A percentile compares a stretch with the other conserved stretches of the same genome.
phyloP scores from a whole-genome alignment of 441 rosid genomes.

The Viola pubescens region DNA sequence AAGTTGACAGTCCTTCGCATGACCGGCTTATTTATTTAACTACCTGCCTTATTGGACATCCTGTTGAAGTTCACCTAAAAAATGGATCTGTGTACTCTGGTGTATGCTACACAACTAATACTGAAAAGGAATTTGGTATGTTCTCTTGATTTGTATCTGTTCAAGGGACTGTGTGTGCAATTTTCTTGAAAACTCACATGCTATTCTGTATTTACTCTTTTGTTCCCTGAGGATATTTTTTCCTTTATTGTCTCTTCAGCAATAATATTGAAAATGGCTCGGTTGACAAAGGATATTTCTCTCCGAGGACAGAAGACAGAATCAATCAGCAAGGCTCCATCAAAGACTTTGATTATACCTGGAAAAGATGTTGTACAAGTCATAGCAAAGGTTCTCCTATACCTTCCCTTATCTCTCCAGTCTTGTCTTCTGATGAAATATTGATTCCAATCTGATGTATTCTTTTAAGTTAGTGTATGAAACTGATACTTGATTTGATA shows the following conservation, averaged over 20 bases:
- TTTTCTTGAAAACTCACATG: background rate
- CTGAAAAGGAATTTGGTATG: conserved; percentile 79
- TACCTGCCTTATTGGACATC: conserved; percentile 66
- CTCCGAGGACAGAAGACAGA: conserved; percentile 54
- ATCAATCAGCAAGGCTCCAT: conserved; percentile 61
- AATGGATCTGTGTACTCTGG: conserved; percentile 80
- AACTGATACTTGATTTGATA: background rate
- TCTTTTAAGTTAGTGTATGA: background rate
- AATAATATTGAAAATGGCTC: conserved; percentile 82
- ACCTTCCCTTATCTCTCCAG: conserved; percentile 4
- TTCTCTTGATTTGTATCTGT: conserved; percentile 12
- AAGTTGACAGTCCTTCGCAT: conserved; percentile 40
- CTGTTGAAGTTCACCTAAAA: conserved; percentile 82
- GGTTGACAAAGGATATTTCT: conserved; percentile 56
- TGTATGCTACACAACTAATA: conserved; percentile 68
- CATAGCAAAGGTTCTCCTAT: conserved; percentile 62
- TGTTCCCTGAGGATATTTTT: conserved; percentile 10
- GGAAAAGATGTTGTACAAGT: conserved; percentile 89
- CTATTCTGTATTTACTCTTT: conserved; percentile 1
- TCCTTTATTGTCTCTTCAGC: conserved; percentile 40
- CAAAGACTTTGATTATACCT: conserved; percentile 58
- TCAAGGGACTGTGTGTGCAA: background rate
- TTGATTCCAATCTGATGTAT: background rate
- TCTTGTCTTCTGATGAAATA: conserved; percentile 6
- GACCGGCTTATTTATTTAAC: conserved; percentile 66